Evolutionary conservation across 2,329 filamentous ascomycete species (phyloP), one percentile per base, ranked within the genome.

Genomic region (Emydomyces testavorans): DNA sequence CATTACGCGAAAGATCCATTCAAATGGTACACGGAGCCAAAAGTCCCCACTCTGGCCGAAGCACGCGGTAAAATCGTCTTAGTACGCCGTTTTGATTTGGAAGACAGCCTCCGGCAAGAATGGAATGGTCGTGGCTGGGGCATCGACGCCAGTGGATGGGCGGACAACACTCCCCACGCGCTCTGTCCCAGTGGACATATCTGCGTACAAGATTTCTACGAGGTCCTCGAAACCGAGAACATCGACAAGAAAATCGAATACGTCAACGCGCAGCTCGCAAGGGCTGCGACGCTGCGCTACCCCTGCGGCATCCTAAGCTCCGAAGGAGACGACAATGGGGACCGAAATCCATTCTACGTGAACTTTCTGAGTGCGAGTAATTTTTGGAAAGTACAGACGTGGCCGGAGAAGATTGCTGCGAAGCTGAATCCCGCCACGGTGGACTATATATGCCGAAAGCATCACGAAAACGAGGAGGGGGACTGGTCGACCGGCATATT

Each of bases 171-270:
- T 53, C 79, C 83, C 26, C 80, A 93, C 60, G 82, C 84, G 48
- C 72, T 72, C 28, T 78, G 78, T 41, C 77, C 77, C 6, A 80
- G 80, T 57, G 87, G 85, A 2, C 72, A 80, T 53, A 79, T 95
- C 50, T 81, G 85, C 54, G 81, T 96, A 35, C 92, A 96, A 69
- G 92, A 96, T 69, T 95, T 90, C 66, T 96, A 93, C 72, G 87
- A 93, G 60, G 80, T 98, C 28, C 69, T 82, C 38, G 79, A 87
- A 64, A 79, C 77, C 18, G 71, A 78, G 50, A 83, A 82, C 57
- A 90, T 96, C 51, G 73, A 82, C 31, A 79, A 81, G 65, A 98
- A 96, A 73, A 83, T 94, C 51, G 67, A 73, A 35, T 81, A 81
- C 58, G 79, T 79, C 46, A 80, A 76, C 50, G 80, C 81, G 20